A percentile compares a stretch with the other conserved stretches of the same genome.
These are phyloP conservation scores for Lojkania enalia DNA, from an alignment of 2,329 filamentous ascomycete species.

Conservation along the genomic window DNA sequence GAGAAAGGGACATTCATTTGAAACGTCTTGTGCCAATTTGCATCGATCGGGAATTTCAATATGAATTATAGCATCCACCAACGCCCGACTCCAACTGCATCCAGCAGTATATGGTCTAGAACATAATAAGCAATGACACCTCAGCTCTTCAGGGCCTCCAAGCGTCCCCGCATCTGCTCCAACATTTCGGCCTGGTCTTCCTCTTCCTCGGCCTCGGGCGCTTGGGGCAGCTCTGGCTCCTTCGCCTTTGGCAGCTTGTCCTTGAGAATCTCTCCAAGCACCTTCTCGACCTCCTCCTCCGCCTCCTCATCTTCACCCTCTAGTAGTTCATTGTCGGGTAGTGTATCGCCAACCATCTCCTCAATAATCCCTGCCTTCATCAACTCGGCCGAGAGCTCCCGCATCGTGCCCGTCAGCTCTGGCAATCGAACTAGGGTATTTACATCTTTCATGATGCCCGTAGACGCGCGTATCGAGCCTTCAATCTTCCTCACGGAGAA, in stretches of 20 bases:
- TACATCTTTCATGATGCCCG: slow-evolving; percentile 96
- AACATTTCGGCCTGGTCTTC: slow-evolving; percentile 88
- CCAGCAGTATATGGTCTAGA: no score
- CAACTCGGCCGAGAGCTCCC: slow-evolving; percentile 80
- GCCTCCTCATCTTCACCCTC: slow-evolving; percentile 75
- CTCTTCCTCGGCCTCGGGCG: slow-evolving; percentile 70
- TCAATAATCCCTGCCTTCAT: slow-evolving; percentile 96
- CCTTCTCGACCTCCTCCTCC: slow-evolving; percentile 79
- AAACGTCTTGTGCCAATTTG: no score
- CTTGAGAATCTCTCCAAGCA: slow-evolving; percentile 87
- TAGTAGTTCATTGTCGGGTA: slow-evolving; percentile 70
- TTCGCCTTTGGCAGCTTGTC: slow-evolving; percentile 73
- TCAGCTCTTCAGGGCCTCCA: slow-evolving; percentile 90
- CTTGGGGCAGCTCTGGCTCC: slow-evolving; percentile 56
- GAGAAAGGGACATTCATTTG: no score
- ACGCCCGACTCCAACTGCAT: no score
- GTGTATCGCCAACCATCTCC: slow-evolving; percentile 88
- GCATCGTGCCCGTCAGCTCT: slow-evolving; percentile 86
- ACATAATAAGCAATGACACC: no score
- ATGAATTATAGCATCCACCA: no score
- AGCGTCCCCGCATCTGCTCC: slow-evolving; percentile 87
- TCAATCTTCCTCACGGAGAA: slow-evolving; percentile 96
- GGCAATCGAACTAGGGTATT: slow-evolving; percentile 83
- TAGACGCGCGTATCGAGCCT: slow-evolving; percentile 81
- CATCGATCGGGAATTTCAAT: no score